Evolutionary conservation across 106 monocot genomes (phyloP), one percentile per base, ranked within the genome.

Genomic region (Dendrobium catenatum): DNA sequence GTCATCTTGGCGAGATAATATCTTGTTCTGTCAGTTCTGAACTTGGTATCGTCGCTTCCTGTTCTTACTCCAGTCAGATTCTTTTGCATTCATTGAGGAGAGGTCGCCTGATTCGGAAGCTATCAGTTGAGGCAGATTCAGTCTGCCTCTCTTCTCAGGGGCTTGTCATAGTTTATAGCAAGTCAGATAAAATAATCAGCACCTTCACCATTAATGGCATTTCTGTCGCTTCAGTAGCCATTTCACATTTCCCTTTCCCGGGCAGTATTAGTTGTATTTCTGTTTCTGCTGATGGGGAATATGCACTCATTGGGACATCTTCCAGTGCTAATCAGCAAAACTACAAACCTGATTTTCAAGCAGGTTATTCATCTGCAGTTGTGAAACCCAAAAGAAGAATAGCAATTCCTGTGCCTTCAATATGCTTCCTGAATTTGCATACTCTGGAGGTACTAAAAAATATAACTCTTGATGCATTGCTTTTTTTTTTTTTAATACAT

Each of bases 181-280:
- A 87, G 55, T 75, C 72, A 16, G 85, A 93, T 59, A 91, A 81
- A 72, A 91, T 76, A 58, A 79, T 95, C 29, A 80, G 82, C 77
- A 95, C 95, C 42, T 93, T 93, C 58, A 93, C 95, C 27, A 78
- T 99, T 40, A 99, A 99, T 84, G 99, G 99, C 19, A 67, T 93
- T 78, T 87, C 84, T 0, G 87, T 99, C 46, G 78, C 90, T 44
- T 87, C 86, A 16, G 79, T 86, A 54, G 18, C 78, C 68, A 80
- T 98, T 27, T 86, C 81, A 10, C 91, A 90, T 80, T 86, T 93
- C 67, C 41, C 56, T 41, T 85, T 95, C 72, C 41, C 56, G 24
- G 99, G 99, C 31, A 83, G 22, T 37, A 87, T 99, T 26, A 93
- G 88, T 76, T 99, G 95, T 82, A 93, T 99, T 26, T 82, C 89